Conservation (phyloP, 2,329 filamentous ascomycete genomes). For the Clonostachys chloroleuca region DNA sequence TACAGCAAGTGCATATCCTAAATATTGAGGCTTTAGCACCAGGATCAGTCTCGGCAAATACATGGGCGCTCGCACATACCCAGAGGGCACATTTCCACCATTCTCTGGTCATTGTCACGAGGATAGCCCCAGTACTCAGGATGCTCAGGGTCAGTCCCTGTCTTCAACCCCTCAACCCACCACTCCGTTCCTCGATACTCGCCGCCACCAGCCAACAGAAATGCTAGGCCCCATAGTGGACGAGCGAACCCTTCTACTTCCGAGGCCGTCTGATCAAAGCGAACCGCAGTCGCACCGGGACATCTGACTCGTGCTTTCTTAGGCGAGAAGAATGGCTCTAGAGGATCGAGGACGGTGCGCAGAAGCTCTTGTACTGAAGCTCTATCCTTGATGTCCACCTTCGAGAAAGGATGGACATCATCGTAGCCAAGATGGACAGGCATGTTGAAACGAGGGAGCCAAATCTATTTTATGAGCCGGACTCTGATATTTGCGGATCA, state of each 20-base stretch:
- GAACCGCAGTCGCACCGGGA: conserved; percentile 67
- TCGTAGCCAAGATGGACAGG: too few species aligned
- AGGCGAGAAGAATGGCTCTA: conserved; percentile 69
- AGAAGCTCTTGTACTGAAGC: conserved; percentile 58
- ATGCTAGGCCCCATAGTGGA: conserved; percentile 73
- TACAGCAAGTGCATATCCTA: conserved; percentile 66
- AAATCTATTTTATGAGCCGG: too few species aligned
- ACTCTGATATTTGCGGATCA: too few species aligned
- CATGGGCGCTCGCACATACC: conserved; percentile 26
- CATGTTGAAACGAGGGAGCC: too few species aligned
- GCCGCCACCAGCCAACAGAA: conserved; percentile 64
- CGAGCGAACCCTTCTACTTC: conserved; percentile 74
- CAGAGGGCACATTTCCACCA: conserved; percentile 82
- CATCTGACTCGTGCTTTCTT: conserved; percentile 60
- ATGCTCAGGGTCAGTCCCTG: conserved; percentile 65
- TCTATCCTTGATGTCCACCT: conserved; percentile 43
- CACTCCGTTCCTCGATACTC: conserved; percentile 58
- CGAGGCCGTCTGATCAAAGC: conserved; percentile 73
- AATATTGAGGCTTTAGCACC: too few species aligned
- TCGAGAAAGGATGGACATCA: conserved; percentile 46
- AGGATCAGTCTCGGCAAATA: too few species aligned
- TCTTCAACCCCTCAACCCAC: conserved; percentile 64
- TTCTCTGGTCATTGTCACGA: conserved; percentile 72
- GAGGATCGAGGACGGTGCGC: conserved; percentile 61
- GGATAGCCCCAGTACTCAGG: conserved; percentile 76